Conservation (phyloP, 2,329 filamentous ascomycete genomes). For the Claviceps sp. region DNA sequence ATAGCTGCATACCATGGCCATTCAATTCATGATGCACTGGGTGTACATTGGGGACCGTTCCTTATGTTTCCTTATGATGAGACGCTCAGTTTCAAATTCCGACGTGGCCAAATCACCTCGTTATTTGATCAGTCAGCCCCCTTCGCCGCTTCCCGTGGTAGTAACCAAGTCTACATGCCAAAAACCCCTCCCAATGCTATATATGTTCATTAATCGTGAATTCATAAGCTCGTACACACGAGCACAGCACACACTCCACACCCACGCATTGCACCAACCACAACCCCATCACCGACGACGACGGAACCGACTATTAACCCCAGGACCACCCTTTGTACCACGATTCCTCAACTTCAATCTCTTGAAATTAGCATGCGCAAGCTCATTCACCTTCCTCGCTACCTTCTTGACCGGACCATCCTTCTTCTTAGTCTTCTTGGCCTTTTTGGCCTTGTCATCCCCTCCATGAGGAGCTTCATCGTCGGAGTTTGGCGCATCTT, state of each 20-base stretch:
- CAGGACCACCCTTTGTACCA: constrained; percentile 48
- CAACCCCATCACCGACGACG: constrained; percentile 24
- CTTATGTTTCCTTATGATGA: no score
- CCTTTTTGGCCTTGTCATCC: constrained; percentile 15
- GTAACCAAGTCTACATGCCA: background rate
- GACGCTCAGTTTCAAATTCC: no score
- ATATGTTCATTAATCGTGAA: background rate
- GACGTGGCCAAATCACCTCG: no score
- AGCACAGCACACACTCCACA: no score
- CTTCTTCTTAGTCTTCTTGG: constrained; percentile 19
- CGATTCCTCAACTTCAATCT: constrained; percentile 48
- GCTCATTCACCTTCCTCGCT: constrained; percentile 47
- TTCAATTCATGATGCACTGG: no score
- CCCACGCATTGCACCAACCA: no score
- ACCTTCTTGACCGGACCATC: constrained; percentile 36
- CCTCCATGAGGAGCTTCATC: constrained; percentile 12
- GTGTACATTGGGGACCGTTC: no score
- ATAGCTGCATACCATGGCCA: no score
- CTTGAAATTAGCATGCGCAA: constrained; percentile 55
- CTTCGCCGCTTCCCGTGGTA: no score
- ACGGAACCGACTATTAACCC: constrained; percentile 43
- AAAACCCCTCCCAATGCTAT: no score
- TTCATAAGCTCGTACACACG: background rate
- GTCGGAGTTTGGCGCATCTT: constrained; percentile 5
- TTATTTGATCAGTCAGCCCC: no score